phyloP scores from a whole-genome alignment of 2,329 filamentous ascomycete genomes.

The Clonostachys solani region DNA sequence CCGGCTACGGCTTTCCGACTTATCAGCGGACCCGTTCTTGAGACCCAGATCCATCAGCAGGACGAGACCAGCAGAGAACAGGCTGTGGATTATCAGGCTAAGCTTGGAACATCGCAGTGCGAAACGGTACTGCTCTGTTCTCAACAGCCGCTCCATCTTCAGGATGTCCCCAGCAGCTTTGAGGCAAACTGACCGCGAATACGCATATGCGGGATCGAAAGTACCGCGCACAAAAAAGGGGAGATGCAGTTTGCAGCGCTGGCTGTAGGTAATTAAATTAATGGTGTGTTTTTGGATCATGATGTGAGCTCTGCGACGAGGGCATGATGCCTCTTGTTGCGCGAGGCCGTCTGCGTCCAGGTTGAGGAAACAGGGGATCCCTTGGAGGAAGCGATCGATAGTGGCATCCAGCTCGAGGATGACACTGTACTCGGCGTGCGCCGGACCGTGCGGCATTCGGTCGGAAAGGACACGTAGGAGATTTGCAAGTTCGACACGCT shows the following conservation, averaged over 20 bases:
- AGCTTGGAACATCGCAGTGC: too few relatives aligned
- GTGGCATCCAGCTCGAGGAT: background rate
- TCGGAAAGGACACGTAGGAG: constrained; percentile 34
- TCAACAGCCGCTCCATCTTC: too few relatives aligned
- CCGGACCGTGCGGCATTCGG: constrained; percentile 11
- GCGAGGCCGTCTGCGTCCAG: constrained; percentile 9
- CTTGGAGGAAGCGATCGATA: background rate
- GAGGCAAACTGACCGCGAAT: too few relatives aligned
- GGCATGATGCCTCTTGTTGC: constrained; percentile 16
- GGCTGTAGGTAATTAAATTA: background rate
- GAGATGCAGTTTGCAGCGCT: background rate
- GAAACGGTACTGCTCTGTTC: too few relatives aligned
- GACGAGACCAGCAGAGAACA: too few relatives aligned
- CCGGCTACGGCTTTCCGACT: too few relatives aligned
- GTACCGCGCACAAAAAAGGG: too few relatives aligned
- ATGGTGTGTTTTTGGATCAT: constrained; percentile 5
- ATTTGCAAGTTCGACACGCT: constrained; percentile 31
- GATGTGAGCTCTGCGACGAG: constrained; percentile 8
- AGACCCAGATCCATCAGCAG: too few relatives aligned
- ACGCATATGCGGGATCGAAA: too few relatives aligned
- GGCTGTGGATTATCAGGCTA: too few relatives aligned
- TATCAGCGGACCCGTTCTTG: too few relatives aligned
- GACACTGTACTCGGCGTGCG: constrained; percentile 3
- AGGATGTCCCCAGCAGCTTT: too few relatives aligned
- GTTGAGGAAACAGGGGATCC: background rate